Evolutionary conservation across 129 eudicot species (phyloP).

Genomic region (Pittosporum tobira): DNA sequence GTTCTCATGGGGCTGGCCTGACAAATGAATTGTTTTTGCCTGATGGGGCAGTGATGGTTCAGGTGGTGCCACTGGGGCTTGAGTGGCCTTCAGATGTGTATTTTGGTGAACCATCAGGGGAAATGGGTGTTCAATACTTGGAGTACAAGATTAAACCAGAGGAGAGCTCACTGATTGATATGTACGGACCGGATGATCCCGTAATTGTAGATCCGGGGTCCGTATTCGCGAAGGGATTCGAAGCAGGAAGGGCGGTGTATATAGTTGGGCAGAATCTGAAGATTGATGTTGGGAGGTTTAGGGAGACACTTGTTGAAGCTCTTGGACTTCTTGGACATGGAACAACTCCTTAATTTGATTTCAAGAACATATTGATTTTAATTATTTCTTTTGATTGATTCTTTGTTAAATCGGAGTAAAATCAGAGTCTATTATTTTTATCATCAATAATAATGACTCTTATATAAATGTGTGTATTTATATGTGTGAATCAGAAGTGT

Average conservation of each 20-base stretch:
- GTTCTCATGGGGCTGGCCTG: slow-evolving; percentile 37
- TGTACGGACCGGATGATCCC: slow-evolving; percentile 36
- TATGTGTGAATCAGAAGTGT: too few relatives aligned
- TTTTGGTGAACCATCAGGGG: slow-evolving; percentile 29
- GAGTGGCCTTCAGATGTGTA: slow-evolving; percentile 27
- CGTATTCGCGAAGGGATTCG: slow-evolving; percentile 23
- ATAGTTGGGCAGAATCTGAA: slow-evolving; percentile 35
- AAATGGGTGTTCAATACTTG: slow-evolving; percentile 28
- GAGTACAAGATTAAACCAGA: slow-evolving; percentile 30
- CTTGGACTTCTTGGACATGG: slow-evolving; percentile 27
- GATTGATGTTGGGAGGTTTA: slow-evolving; percentile 30
- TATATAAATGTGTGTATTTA: too few relatives aligned
- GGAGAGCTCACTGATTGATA: slow-evolving; percentile 31
- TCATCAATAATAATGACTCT: too few relatives aligned
- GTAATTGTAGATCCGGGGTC: slow-evolving; percentile 24
- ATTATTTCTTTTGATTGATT: too few relatives aligned
- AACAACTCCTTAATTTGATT: too few relatives aligned
- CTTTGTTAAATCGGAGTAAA: too few relatives aligned
- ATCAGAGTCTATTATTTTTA: too few relatives aligned
- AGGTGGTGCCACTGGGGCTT: slow-evolving; percentile 27
- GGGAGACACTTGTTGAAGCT: slow-evolving; percentile 36
- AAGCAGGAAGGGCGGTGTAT: slow-evolving; percentile 34
- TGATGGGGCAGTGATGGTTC: slow-evolving; percentile 28
- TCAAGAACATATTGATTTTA: too few relatives aligned
- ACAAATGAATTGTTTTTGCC: slow-evolving; percentile 26